Conservation (phyloP, 2,329 filamentous ascomycete species). For the Ceratocystis lukuohia region DNA sequence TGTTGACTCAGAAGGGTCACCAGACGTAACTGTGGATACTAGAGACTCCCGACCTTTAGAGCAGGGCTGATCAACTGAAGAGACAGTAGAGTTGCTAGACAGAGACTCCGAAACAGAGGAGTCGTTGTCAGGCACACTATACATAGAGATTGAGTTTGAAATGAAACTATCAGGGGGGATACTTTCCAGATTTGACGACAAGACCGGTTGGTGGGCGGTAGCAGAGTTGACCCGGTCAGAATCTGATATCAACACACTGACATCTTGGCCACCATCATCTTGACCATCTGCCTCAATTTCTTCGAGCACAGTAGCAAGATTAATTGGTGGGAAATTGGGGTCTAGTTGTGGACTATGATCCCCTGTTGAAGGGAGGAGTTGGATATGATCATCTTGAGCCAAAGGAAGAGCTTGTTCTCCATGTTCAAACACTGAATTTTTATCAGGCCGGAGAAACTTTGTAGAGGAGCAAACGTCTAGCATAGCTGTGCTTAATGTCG, state of each 20-base stretch:
- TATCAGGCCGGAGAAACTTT: neutral
- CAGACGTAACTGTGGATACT: neutral
- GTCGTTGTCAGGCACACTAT: neutral
- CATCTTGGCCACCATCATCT: constrained; percentile 10
- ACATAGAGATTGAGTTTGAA: neutral
- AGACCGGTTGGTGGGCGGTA: neutral
- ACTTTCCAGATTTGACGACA: neutral
- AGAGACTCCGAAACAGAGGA: no score
- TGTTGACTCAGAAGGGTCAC: neutral
- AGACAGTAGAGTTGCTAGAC: no score
- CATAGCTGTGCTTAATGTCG: neutral
- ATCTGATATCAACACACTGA: neutral
- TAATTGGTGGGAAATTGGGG: neutral
- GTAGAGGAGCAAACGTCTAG: no score
- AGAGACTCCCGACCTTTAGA: neutral
- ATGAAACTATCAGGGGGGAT: neutral
- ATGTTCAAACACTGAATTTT: neutral
- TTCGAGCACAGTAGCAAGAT: constrained; percentile 14
- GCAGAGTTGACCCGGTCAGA: neutral
- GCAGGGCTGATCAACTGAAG: no score
- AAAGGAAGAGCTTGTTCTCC: neutral
- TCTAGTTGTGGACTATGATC: neutral
- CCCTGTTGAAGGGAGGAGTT: neutral
- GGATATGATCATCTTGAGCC: neutral
- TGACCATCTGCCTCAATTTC: constrained; percentile 10